Percentiles rank a stretch among this genome's conserved stretches.
phyloP scores from a whole-genome alignment of 208 protist genomes.

The Porcisia deanei region DNA sequence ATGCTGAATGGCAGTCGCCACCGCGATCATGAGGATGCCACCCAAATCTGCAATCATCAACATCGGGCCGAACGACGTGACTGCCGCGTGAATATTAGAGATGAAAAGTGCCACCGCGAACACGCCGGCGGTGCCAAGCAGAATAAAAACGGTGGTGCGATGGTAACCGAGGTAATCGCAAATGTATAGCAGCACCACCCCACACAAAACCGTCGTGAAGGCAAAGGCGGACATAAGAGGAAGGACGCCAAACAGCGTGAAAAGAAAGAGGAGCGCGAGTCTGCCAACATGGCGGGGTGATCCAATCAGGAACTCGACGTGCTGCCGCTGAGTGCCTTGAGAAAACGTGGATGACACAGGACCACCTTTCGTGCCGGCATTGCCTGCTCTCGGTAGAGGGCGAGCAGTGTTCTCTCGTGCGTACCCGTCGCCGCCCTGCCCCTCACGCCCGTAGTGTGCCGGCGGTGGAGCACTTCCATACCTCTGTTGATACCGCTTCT shows the following conservation, averaged over 20 bases:
- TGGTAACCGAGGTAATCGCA: constrained; percentile 75
- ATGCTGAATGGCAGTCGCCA: constrained; percentile 63
- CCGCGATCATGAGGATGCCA: constrained; percentile 38
- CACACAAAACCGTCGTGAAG: constrained; percentile 62
- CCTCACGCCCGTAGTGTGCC: not conserved
- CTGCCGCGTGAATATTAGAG: constrained; percentile 63
- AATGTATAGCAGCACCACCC: constrained; percentile 74
- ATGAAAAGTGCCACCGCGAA: constrained; percentile 65
- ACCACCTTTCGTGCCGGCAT: not conserved
- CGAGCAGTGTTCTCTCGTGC: constrained; percentile 14
- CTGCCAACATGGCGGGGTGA: constrained; percentile 38
- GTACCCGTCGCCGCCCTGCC: constrained; percentile 2
- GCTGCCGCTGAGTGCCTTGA: not conserved
- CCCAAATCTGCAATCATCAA: constrained; percentile 62
- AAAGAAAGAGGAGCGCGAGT: constrained; percentile 47
- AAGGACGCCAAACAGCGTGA: constrained; percentile 70
- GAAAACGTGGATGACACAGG: constrained; percentile 1
- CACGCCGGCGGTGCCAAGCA: constrained; percentile 44
- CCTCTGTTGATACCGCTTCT: constrained; percentile 21
- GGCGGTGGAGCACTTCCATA: constrained; percentile 3
- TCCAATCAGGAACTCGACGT: constrained; percentile 42
- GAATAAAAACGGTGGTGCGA: constrained; percentile 48
- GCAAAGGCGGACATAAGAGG: constrained; percentile 76
- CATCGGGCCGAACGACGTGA: constrained; percentile 63
- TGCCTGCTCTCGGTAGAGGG: not conserved